phyloP scores from a whole-genome alignment of 768 basidiomycete genomes.

The Tylopilus vinaceipallidus region DNA sequence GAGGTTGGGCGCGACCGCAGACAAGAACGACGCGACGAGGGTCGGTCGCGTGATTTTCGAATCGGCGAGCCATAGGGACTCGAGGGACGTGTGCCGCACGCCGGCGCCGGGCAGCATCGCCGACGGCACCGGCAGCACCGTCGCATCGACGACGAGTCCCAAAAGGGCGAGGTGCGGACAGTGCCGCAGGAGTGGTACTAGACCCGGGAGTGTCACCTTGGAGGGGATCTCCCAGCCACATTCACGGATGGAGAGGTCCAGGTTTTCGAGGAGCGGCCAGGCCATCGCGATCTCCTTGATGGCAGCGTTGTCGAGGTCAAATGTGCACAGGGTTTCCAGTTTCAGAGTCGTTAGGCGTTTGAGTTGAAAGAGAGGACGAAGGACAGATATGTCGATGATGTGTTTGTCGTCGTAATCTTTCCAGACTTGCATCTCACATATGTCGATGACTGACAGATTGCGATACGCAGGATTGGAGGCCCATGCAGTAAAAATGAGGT shows the following conservation, averaged over 20 bases:
- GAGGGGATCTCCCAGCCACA: constrained; percentile 32
- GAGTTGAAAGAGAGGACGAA: constrained; percentile 28
- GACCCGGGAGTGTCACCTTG: constrained; percentile 25
- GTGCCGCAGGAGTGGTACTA: constrained; percentile 20
- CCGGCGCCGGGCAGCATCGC: constrained; percentile 16
- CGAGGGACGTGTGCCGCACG: constrained; percentile 24
- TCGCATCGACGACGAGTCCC: constrained; percentile 31
- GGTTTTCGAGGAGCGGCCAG: constrained; percentile 28
- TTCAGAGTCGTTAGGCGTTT: constrained; percentile 22
- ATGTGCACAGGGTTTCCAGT: constrained; percentile 30
- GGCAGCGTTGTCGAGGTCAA: constrained; percentile 22
- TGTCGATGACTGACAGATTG: constrained; percentile 26
- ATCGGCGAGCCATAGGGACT: constrained; percentile 29
- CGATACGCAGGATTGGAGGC: constrained; percentile 22
- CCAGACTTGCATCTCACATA: constrained; percentile 31
- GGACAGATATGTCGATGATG: constrained; percentile 24
- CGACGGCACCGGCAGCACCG: constrained; percentile 9
- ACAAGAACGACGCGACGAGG: constrained; percentile 29
- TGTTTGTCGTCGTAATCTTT: constrained; percentile 31
- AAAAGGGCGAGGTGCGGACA: constrained; percentile 27
- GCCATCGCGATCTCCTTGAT: constrained; percentile 26
- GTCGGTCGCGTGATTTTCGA: constrained; percentile 26
- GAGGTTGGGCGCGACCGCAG: constrained; percentile 29
- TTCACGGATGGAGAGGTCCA: constrained; percentile 29
- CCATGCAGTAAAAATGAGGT: constrained; percentile 23